Base-by-base conservation (phyloP, 2,329 filamentous ascomycete genomes). In the Ilyonectria sp. region DNA sequence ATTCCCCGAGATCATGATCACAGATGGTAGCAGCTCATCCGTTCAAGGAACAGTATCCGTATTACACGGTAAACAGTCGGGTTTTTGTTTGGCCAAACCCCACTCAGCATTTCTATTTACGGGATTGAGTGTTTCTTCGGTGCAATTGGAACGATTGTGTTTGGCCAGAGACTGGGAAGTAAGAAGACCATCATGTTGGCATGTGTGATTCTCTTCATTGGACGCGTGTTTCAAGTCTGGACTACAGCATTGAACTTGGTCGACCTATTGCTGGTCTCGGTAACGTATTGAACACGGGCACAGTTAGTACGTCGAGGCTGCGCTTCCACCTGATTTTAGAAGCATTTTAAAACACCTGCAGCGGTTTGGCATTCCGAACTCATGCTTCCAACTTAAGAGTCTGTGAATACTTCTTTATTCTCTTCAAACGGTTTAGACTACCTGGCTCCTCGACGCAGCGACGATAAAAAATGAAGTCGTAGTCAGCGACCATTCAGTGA, bases 51-150 rank as follows among this genome's bases (percentile, higher is more conserved):
- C 80, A 26, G 82, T 84, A 7, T 33, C 5, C 31, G 31, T 33
- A 5, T 33, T 33, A 5, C 31, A 33, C 31, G 31, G 6, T 7
- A 33, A 11, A 33, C 31, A 33, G 2, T 5, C 10, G 31, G 8
- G 5, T 33, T 6, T 33, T 33, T 33, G 8, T 33, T 11, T 33
- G 31, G 8, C 2, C 6, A 7, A 33, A 33, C 8, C 10, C 31
- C 8, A 33, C 31, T 8, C 31, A 33, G 31, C 0, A 81, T 83
- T 23, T 81, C 83, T 21, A 82, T 84, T n/a, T 84, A 85, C 63
- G 82, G 84, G 64, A 77, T 85, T 21, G 86, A 85, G 1, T 86
- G 83, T 67, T 85, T 85, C 73, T 77, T 84, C n/a, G 21, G 84
- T 35, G 80, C 84, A 49, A 79, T 86, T 60, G 77, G 81, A 60